Evolutionary conservation across 129 eudicot genomes (phyloP), one percentile per base, ranked within the genome.

Genomic region (Artemisia annua): DNA sequence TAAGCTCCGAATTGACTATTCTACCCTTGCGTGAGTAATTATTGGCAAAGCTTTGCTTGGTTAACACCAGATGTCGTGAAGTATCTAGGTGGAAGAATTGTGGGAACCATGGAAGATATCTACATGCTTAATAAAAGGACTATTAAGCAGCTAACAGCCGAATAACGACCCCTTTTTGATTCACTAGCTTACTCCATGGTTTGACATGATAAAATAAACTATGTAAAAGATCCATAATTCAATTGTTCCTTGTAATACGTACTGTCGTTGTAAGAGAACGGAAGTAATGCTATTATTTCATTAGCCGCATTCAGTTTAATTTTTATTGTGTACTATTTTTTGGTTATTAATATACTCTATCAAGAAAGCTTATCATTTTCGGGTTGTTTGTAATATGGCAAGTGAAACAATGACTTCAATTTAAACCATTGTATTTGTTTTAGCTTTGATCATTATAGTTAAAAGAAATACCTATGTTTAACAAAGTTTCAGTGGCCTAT

Each of bases 141-240:
- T 77, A 69, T 77, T 77, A 69, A 77, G 74, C 70, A 51, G 81
- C 75, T 60, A 69, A 69, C 75, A 48, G 9, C 51, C 11, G 22
- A 69, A 69, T 58, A 67, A 75, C 32, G 63, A 59, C 48, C 67
- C 59, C 59, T n/a, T 32, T 28, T 28, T 70, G 51, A 69, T 69
- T 70, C 68, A 59, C 58, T 69, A 63, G 76, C 76, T 78, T 77
- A 77, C 70, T 49, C 66, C 58, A 70, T 63, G n/a, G 79, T 66
- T 67, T 66, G 55, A 75, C 80, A 22, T 75, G 77, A n/a, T 78
- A 78, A 63, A 78, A 71, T 63, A 71, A 78, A 78, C 77, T 78
- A 70, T 70, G 57, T 66, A 5, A 32, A 78, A 70, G 77, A 78
- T n/a, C 77, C 48, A 69, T 70, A 6, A 46, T 60, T 62, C 70